Evolutionary conservation across 2,329 filamentous ascomycete genomes (phyloP).

Genomic region (Aspergillus pseudoterreus): DNA sequence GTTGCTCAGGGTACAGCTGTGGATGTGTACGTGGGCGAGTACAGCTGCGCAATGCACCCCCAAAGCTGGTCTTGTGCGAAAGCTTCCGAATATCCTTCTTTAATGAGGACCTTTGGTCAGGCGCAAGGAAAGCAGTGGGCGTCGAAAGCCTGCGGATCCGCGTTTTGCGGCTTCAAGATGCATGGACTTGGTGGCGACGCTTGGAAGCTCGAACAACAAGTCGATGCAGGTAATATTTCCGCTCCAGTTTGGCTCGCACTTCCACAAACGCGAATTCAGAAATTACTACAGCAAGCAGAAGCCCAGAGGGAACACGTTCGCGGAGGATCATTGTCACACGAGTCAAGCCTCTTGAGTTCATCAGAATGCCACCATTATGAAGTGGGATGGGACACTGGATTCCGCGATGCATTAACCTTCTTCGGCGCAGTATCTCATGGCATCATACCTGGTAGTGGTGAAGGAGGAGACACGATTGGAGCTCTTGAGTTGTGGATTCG

Average conservation of each 20-base stretch:
- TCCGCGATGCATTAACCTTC: conserved; percentile 52
- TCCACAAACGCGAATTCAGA: conserved; percentile 32
- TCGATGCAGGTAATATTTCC: conserved; percentile 42
- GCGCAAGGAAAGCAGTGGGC: conserved; percentile 43
- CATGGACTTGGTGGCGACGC: conserved; percentile 60
- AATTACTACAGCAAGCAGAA: conserved; percentile 38
- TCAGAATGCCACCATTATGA: conserved; percentile 53
- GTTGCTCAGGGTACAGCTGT: conserved; percentile 47
- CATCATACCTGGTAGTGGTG: conserved; percentile 27
- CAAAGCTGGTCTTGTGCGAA: conserved; percentile 49
- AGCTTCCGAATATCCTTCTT: conserved; percentile 32
- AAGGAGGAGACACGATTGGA: conserved; percentile 50
- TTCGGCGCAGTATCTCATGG: conserved; percentile 42
- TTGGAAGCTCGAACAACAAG: conserved; percentile 57
- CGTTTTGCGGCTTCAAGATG: conserved; percentile 56
- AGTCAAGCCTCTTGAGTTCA: neutral
- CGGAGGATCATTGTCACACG: conserved; percentile 6
- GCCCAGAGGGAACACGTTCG: neutral
- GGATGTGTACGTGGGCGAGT: conserved; percentile 55
- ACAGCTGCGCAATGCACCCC: conserved; percentile 54
- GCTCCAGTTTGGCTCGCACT: conserved; percentile 39
- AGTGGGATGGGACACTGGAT: conserved; percentile 56
- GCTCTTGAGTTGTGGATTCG: conserved; percentile 56
- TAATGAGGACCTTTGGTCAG: conserved; percentile 41
- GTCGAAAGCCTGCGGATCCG: conserved; percentile 49